Conservation (phyloP, 495 filamentous ascomycete species). For the Penicillium mononematosum region DNA sequence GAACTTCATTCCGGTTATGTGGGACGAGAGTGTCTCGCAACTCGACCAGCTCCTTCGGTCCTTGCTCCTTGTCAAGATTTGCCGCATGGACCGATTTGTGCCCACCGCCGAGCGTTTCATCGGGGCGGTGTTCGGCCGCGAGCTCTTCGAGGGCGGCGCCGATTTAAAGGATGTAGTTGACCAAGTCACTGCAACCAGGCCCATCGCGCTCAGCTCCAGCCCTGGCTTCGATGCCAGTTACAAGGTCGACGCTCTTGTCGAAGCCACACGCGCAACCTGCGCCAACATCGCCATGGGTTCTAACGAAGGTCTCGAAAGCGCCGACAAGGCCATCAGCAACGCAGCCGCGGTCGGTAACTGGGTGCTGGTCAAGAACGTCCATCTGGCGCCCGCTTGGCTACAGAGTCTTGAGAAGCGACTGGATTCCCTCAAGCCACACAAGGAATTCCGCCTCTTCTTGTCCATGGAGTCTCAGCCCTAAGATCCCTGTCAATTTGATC, state of each 20-base stretch:
- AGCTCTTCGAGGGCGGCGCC: constrained; percentile 74
- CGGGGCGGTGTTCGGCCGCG: constrained; percentile 81
- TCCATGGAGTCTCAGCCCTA: constrained; percentile 97
- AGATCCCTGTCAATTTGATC: constrained; percentile 95
- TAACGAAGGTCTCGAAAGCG: constrained; percentile 84
- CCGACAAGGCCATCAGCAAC: constrained; percentile 92
- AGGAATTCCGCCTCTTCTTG: constrained; percentile 91
- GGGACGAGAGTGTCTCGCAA: constrained; percentile 61
- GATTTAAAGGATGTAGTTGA: constrained; percentile 82
- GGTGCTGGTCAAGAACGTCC: constrained; percentile 99
- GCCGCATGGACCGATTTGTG: constrained; percentile 92
- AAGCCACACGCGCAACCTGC: constrained; percentile 74
- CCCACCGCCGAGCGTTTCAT: constrained; percentile 88
- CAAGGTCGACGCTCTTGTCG: constrained; percentile 94
- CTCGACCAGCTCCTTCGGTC: constrained; percentile 79
- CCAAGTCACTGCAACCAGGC: constrained; percentile 79
- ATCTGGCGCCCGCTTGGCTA: constrained; percentile 92
- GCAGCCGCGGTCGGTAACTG: constrained; percentile 90
- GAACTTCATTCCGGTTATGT: constrained; percentile 74
- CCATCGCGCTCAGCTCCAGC: constrained; percentile 87
- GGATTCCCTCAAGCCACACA: constrained; percentile 90
- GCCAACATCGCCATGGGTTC: constrained; percentile 99
- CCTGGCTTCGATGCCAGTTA: constrained; percentile 98
- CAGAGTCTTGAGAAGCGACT: constrained; percentile 96
- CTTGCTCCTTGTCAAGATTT: constrained; percentile 86